These are phyloP conservation scores for Talaromyces adpressus DNA, from an alignment of 495 filamentous ascomycete genomes.

Conservation along the genomic window DNA sequence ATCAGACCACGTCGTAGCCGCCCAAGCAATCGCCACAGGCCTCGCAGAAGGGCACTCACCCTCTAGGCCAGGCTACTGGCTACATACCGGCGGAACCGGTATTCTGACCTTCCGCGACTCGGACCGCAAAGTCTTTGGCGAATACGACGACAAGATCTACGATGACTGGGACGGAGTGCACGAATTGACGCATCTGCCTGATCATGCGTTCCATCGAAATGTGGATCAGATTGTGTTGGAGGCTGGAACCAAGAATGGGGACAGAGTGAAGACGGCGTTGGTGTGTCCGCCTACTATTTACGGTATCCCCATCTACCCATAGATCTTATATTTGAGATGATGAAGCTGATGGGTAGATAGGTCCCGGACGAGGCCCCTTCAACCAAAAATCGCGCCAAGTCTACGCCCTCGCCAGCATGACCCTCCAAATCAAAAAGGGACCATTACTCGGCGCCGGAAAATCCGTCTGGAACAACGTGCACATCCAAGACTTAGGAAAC, in stretches of 20 bases:
- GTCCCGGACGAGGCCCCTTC: slow-evolving; percentile 56
- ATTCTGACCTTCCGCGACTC: slow-evolving; percentile 49
- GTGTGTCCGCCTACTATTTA: slow-evolving; percentile 77
- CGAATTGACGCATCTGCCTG: slow-evolving; percentile 51
- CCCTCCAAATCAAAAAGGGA: slow-evolving; percentile 55
- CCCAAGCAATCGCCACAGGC: slow-evolving; percentile 42
- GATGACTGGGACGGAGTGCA: slow-evolving; percentile 51
- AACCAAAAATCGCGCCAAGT: slow-evolving; percentile 64
- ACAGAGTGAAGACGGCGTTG: slow-evolving; percentile 58
- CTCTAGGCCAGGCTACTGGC: slow-evolving; percentile 43
- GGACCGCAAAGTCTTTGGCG: slow-evolving; percentile 43
- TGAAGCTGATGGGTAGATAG: neutral
- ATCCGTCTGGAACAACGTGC: slow-evolving; percentile 66
- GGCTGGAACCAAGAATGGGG: slow-evolving; percentile 28
- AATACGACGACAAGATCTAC: slow-evolving; percentile 47
- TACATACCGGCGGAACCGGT: slow-evolving; percentile 60
- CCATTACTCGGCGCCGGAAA: slow-evolving; percentile 58
- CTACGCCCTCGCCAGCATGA: slow-evolving; percentile 45
- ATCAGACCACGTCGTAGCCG: slow-evolving; percentile 40
- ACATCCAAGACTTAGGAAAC: slow-evolving; percentile 63
- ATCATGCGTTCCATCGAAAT: slow-evolving; percentile 49
- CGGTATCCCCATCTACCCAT: too few species aligned
- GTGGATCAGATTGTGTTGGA: slow-evolving; percentile 55
- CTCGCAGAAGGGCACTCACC: slow-evolving; percentile 32
- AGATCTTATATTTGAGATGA: neutral